Evolutionary conservation across 805 yeast genomes (phyloP).

Genomic region (Tetrapisispora fleetii): DNA sequence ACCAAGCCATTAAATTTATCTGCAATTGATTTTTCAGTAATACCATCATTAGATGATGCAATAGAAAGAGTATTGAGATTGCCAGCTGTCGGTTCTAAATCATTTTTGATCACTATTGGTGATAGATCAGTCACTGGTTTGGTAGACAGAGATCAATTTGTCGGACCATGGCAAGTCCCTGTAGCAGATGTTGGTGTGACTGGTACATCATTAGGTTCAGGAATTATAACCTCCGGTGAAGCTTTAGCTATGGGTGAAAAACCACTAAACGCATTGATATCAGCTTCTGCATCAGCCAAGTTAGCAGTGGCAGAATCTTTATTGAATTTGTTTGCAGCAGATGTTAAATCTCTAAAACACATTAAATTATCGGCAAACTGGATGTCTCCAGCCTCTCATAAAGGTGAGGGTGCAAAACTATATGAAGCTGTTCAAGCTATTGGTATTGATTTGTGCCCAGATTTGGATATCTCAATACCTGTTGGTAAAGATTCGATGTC

Average conservation of each 20-base stretch:
- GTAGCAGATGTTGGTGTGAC: slow-evolving; percentile 98
- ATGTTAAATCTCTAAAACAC: slow-evolving; percentile 60
- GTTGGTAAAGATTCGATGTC: slow-evolving; percentile 99
- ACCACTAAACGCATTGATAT: slow-evolving; percentile 80
- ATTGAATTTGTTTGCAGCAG: slow-evolving; percentile 82
- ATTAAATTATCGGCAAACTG: slow-evolving; percentile 93
- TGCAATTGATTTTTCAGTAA: slow-evolving; percentile 28
- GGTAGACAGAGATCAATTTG: slow-evolving; percentile 95
- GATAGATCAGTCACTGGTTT: slow-evolving; percentile 97
- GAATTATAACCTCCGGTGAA: slow-evolving; percentile 74
- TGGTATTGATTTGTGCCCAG: slow-evolving; percentile 90
- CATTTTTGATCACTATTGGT: slow-evolving; percentile 93
- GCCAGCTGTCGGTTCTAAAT: slow-evolving; percentile 93
- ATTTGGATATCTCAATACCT: slow-evolving; percentile 82
- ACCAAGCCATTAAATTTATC: slow-evolving; percentile 49
- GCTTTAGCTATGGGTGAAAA: slow-evolving; percentile 96
- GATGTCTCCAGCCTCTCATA: slow-evolving; percentile 96
- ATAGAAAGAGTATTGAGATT: slow-evolving; percentile 72
- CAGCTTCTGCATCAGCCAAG: slow-evolving; percentile 86
- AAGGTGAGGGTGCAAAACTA: slow-evolving; percentile 89
- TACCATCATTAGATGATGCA: slow-evolving; percentile 48
- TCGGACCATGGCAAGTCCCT: slow-evolving; percentile 99
- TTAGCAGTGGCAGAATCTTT: slow-evolving; percentile 93
- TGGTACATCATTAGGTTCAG: slow-evolving; percentile 75
- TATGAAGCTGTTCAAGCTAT: slow-evolving; percentile 97